Conservation (phyloP, 176 grass and related monocot species). For the Thinopyrum elongatum region DNA sequence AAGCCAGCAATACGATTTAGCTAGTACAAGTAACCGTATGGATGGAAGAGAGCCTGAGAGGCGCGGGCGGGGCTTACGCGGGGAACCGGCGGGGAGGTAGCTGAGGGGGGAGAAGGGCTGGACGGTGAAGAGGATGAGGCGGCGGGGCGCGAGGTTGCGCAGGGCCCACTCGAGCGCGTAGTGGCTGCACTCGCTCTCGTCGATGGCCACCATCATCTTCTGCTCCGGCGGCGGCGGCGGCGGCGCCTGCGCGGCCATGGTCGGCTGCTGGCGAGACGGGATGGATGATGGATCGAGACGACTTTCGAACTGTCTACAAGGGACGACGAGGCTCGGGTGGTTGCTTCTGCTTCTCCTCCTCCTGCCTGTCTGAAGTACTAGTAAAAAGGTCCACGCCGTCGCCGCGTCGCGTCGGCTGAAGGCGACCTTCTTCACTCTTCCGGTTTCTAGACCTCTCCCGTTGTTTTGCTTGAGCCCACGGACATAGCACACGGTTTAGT, state of each 20-base stretch:
- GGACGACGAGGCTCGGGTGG: background rate
- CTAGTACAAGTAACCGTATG: background rate
- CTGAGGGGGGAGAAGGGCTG: background rate
- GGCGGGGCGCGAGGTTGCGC: conserved; percentile 6
- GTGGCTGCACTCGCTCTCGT: conserved; percentile 24
- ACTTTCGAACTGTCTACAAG: background rate
- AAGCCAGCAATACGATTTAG: background rate
- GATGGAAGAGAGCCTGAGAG: background rate
- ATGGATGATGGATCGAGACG: background rate
- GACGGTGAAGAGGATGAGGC: conserved; percentile 10
- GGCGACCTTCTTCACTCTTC: background rate
- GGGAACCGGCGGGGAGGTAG: conserved; percentile 1
- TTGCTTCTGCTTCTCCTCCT: background rate
- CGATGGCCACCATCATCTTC: conserved; percentile 10
- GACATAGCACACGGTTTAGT: background rate
- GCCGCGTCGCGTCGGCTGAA: background rate
- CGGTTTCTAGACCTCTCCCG: background rate
- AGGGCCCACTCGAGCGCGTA: conserved; percentile 18
- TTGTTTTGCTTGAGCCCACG: background rate
- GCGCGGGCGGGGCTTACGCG: background rate
- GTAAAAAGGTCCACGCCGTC: background rate
- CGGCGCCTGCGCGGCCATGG: background rate
- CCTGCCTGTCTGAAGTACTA: background rate
- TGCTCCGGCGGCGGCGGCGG: background rate
- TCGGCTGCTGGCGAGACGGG: background rate